phyloP scores from a whole-genome alignment of 805 yeast genomes.

The Teunomyces barrocoloradensis region DNA sequence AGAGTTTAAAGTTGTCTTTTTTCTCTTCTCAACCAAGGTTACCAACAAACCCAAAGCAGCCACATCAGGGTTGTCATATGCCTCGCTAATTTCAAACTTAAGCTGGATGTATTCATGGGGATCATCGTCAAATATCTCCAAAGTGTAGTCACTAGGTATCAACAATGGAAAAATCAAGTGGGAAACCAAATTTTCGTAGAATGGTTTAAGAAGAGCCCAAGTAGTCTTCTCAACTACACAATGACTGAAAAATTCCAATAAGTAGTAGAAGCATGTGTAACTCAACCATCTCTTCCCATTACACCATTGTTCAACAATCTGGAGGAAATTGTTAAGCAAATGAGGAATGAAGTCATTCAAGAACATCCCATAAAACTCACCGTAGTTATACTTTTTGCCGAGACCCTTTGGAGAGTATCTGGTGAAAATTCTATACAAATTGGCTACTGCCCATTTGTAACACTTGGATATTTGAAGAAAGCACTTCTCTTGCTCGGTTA shows the following conservation, averaged over 20 bases:
- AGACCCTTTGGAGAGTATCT: constrained; percentile 61
- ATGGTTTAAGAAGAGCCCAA: constrained; percentile 68
- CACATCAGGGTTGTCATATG: constrained; percentile 61
- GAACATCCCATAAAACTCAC: constrained; percentile 58
- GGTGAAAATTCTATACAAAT: constrained; percentile 65
- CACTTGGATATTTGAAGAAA: constrained; percentile 71
- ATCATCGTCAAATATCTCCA: constrained; percentile 78
- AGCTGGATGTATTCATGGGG: constrained; percentile 85
- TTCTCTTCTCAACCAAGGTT: constrained; percentile 68
- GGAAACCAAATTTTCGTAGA: constrained; percentile 59
- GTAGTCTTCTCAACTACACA: constrained; percentile 52
- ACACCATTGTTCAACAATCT: constrained; percentile 75
- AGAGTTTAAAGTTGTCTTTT: constrained; percentile 56
- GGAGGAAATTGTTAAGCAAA: constrained; percentile 59
- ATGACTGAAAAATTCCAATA: constrained; percentile 54
- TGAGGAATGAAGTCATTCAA: constrained; percentile 66
- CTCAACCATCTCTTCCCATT: constrained; percentile 65
- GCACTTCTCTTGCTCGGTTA: constrained; percentile 49
- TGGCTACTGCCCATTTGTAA: constrained; percentile 80
- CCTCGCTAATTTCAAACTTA: constrained; percentile 56
- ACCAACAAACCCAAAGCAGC: constrained; percentile 75
- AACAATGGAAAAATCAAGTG: constrained; percentile 76
- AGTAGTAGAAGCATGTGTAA: constrained; percentile 57
- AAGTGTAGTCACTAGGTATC: constrained; percentile 62
- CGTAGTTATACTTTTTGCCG: constrained; percentile 50